These are phyloP conservation scores for Aspergillus brunneoviolaceus DNA, from an alignment of 2,329 filamentous ascomycete genomes.

Conservation along the genomic window DNA sequence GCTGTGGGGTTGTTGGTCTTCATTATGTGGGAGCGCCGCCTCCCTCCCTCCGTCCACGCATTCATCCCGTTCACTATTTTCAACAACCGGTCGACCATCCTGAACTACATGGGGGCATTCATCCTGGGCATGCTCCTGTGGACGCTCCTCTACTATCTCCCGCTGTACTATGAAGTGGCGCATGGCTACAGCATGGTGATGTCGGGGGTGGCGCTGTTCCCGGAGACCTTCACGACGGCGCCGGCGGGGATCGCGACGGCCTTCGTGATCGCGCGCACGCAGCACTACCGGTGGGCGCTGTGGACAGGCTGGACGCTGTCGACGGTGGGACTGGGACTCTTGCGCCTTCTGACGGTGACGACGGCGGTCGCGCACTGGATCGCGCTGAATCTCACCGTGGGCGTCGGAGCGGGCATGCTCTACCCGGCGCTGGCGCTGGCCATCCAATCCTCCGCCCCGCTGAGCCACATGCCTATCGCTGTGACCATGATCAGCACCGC, in stretches of 20 bases:
- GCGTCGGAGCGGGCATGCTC: slow-evolving; percentile 63
- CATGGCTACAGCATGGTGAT: slow-evolving; percentile 54
- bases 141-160: slow-evolving; percentile 56
- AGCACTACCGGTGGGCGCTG: slow-evolving; percentile 59
- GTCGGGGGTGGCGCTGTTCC: slow-evolving; percentile 59
- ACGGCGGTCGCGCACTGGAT: slow-evolving; percentile 58
- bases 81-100: slow-evolving; percentile 38
- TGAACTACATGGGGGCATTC: slow-evolving; percentile 38
- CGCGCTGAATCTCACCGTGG: slow-evolving; percentile 60
- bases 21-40: slow-evolving; percentile 13
- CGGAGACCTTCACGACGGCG: slow-evolving; percentile 61
- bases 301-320: slow-evolving; percentile 60
- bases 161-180: slow-evolving; percentile 45
- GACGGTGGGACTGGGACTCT: slow-evolving; percentile 58
- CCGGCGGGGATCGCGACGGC: slow-evolving; percentile 54
- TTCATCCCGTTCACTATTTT: slow-evolving; percentile 48
- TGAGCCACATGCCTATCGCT: slow-evolving; percentile 59
- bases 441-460: slow-evolving; percentile 61
- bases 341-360: slow-evolving; percentile 33
- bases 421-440: slow-evolving; percentile 64
- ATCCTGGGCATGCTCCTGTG: slow-evolving; percentile 41
- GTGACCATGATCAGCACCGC: slow-evolving; percentile 68
- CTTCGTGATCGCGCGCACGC: slow-evolving; percentile 51
- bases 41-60: slow-evolving; percentile 2
- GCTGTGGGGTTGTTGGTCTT: slow-evolving; percentile 42